These are phyloP conservation scores for Xylaria bambusicola DNA, from an alignment of 495 filamentous ascomycete species.

Conservation along the genomic window DNA sequence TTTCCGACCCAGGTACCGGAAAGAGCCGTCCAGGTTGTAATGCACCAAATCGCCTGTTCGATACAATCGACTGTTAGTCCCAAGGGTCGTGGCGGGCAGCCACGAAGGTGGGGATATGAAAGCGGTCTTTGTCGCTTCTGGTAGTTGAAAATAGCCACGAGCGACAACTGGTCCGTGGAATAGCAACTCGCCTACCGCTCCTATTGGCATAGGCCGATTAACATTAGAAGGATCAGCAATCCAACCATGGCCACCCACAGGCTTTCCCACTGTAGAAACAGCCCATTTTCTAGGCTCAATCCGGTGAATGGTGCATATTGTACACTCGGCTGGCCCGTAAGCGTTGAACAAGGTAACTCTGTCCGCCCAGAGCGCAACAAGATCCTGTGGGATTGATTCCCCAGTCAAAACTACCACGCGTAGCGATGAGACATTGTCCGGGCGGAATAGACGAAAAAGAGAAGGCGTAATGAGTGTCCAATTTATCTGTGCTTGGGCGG, in stretches of 20 bases:
- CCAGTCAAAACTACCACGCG: neutral
- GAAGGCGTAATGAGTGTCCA: neutral
- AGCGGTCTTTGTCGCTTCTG: conserved; percentile 49
- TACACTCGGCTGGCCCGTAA: conserved; percentile 70
- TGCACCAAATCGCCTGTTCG: conserved; percentile 42
- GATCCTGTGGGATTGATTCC: neutral
- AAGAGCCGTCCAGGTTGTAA: conserved; percentile 38
- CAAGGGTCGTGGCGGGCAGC: conserved; percentile 33
- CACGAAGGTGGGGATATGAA: conserved; percentile 53
- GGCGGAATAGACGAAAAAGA: neutral
- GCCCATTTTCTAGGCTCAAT: conserved; percentile 62
- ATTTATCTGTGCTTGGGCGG: neutral
- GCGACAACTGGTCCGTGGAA: conserved; percentile 50
- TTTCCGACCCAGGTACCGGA: conserved; percentile 40
- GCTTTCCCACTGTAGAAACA: conserved; percentile 68
- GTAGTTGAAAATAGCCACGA: conserved; percentile 56
- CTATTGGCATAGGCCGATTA: conserved; percentile 41
- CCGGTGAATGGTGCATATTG: conserved; percentile 68
- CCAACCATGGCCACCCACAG: conserved; percentile 50
- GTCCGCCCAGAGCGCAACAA: conserved; percentile 9
- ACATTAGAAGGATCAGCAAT: conserved; percentile 33
- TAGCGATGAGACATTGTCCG: neutral
- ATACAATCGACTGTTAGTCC: conserved; percentile 33
- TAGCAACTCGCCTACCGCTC: conserved; percentile 49
- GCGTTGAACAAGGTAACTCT: conserved; percentile 53